Conservation (phyloP, 345 rosid species). For the Streptanthus diversifolius region DNA sequence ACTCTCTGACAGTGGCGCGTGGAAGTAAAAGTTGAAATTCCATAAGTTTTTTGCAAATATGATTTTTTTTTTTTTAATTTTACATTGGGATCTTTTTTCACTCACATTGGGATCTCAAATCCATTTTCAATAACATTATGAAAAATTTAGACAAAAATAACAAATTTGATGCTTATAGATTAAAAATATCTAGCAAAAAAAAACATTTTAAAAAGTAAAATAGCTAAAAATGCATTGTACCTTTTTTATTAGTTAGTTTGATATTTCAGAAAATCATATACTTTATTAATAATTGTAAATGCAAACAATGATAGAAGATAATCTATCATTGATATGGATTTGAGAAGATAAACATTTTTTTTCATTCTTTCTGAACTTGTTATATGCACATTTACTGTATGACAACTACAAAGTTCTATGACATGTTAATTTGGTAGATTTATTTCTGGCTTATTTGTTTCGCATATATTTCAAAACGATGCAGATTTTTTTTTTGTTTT, state of each 20-base stretch:
- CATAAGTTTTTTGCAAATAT: conserved; percentile 18
- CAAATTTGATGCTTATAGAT: background rate
- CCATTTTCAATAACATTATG: background rate
- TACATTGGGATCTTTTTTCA: background rate
- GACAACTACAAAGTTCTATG: too few relatives aligned
- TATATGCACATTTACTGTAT: too few relatives aligned
- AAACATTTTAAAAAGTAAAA: background rate
- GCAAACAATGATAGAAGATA: background rate
- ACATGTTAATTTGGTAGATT: too few relatives aligned
- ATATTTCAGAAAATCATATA: background rate
- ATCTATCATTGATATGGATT: too few relatives aligned
- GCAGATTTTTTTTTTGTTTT: too few relatives aligned
- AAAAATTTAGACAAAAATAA: background rate
- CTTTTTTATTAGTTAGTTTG: background rate
- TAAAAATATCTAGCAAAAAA: background rate
- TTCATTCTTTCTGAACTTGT: too few relatives aligned
- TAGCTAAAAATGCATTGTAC: background rate
- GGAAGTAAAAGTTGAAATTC: conserved; percentile 16
- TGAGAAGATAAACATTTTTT: too few relatives aligned
- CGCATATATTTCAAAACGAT: too few relatives aligned
- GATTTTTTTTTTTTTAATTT: background rate
- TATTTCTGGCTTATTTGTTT: too few relatives aligned
- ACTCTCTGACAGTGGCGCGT: conserved; percentile 38
- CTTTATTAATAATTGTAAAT: too few relatives aligned
- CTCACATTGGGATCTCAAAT: conserved; percentile 32